Conservation (phyloP, 2,329 filamentous ascomycete genomes). For the Cladosporium sp. region DNA sequence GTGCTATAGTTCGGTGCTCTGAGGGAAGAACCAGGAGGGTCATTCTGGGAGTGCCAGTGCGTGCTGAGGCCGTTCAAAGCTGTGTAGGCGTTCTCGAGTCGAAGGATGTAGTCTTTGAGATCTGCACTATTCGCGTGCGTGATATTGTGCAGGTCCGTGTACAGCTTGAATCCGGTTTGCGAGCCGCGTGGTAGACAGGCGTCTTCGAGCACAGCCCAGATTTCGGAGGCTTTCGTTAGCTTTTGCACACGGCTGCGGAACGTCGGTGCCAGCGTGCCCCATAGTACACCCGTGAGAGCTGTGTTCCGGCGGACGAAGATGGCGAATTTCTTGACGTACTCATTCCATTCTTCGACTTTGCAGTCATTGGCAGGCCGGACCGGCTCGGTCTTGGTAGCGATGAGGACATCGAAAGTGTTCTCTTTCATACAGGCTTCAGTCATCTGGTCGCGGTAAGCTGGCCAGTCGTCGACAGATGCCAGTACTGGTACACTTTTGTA, state of each 20-base stretch:
- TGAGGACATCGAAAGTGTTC: slow-evolving; percentile 33
- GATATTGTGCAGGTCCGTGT: slow-evolving; percentile 28
- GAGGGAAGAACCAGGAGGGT: not conserved
- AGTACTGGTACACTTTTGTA: slow-evolving; percentile 28
- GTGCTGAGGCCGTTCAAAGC: slow-evolving; percentile 30
- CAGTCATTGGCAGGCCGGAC: slow-evolving; percentile 25
- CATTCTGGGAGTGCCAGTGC: slow-evolving; percentile 1
- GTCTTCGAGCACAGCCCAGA: slow-evolving; percentile 33
- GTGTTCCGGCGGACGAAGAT: slow-evolving; percentile 35
- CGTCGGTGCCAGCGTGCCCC: slow-evolving; percentile 26
- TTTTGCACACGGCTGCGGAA: slow-evolving; percentile 29
- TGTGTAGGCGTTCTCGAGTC: slow-evolving; percentile 29
- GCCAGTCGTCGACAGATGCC: slow-evolving; percentile 28
- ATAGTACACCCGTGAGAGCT: slow-evolving; percentile 29
- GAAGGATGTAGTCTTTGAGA: slow-evolving; percentile 31
- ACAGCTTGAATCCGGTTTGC: slow-evolving; percentile 30
- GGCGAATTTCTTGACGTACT: slow-evolving; percentile 36
- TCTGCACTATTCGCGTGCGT: slow-evolving; percentile 26
- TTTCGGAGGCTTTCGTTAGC: slow-evolving; percentile 26
- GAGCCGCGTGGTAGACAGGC: slow-evolving; percentile 33
- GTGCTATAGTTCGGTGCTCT: not conserved
- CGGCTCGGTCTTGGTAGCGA: slow-evolving; percentile 32
- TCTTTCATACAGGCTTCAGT: slow-evolving; percentile 33
- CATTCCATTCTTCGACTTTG: slow-evolving; percentile 34
- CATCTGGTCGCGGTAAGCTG: slow-evolving; percentile 30